A percentile compares a stretch with the other conserved stretches of the same genome.
These are phyloP conservation scores for Solanum chmielewskii DNA, from an alignment of 257 asterid genomes.

Conservation along the genomic window DNA sequence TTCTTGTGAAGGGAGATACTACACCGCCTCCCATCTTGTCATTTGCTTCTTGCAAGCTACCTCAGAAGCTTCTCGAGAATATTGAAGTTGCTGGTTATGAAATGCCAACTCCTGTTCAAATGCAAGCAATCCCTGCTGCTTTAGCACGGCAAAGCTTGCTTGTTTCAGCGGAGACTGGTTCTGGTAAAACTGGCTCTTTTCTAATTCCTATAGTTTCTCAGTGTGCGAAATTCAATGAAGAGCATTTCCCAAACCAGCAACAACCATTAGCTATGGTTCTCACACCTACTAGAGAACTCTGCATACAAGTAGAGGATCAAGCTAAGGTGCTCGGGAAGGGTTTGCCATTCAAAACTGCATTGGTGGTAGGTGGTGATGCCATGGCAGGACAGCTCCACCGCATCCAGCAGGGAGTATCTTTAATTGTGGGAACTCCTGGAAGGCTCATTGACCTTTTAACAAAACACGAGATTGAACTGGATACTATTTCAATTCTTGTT, in stretches of 20 bases:
- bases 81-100: slow-evolving; percentile 76
- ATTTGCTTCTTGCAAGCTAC: slow-evolving; percentile 63
- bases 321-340: slow-evolving; percentile 90
- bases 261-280: slow-evolving; percentile 71
- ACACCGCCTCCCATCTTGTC: slow-evolving; percentile 59
- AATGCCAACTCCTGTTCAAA: slow-evolving; percentile 90
- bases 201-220: slow-evolving; percentile 59
- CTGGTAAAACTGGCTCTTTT: slow-evolving; percentile 84
- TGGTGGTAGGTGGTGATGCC: slow-evolving; percentile 93
- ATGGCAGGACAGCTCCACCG: slow-evolving; percentile 82
- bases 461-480: slow-evolving; percentile 65
- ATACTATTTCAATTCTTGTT: slow-evolving; percentile 56
- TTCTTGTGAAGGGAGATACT: slow-evolving; percentile 40
- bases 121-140: slow-evolving; percentile 92
- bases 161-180: slow-evolving; percentile 91
- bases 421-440: slow-evolving; percentile 94
- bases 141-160: slow-evolving; percentile 59
- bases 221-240: slow-evolving; percentile 30
- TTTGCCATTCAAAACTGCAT: slow-evolving; percentile 80
- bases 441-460: slow-evolving; percentile 77
- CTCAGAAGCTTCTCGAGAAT: slow-evolving; percentile 63
- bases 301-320: slow-evolving; percentile 88
- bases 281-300: slow-evolving; percentile 87
- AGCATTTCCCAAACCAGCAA: slow-evolving; percentile 19
- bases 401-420: slow-evolving; percentile 63